Evolutionary conservation across 768 basidiomycete genomes (phyloP), one percentile per base, ranked within the genome.

Genomic region (Russula ochroleuca): DNA sequence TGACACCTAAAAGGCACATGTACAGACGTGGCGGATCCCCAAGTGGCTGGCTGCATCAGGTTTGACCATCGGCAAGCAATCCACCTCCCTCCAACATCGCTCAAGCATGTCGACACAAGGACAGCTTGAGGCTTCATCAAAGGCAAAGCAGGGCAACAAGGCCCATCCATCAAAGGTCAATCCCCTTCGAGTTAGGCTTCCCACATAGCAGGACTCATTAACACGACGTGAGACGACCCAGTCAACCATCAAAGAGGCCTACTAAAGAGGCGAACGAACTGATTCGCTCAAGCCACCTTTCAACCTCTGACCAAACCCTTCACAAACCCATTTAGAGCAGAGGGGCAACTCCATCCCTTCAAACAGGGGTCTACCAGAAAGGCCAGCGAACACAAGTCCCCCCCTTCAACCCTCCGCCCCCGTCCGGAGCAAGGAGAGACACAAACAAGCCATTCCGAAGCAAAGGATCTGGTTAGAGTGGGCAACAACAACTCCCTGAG

Each of bases 31-130:
- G 66, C 70, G 75, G 64, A 73, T 70, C 72, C 72, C 70, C 76
- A 57, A 76, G 62, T 73, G 71, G 43, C 69, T 72, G 69, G 63
- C 68, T 73, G 69, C 74, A 69, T 63, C 70, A 69, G 70, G 69
- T 69, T 65, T 76, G 70, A 72, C 73, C 72, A 77, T 72, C 69
- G 68, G 73, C 73, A 73, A 77, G 67, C 61, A 76, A 75, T 71
- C 74, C 75, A 74, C 75, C 73, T 66, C 69, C 69, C 35, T 71
- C 71, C 67, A 56, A 56, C 69, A 64, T 59, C 17, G 61, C 69
- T 60, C 63, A 43, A 66, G 49, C 66, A 59, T 15, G 61, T 64
- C 66, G n/a, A 60, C 64, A 61, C 48, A 71, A 51, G 58, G 66
- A 68, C 63, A 52, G 57, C 64, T 57, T 41, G 63, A 62, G 69